A percentile compares a stretch with the other conserved stretches of the same genome.
Conservation (phyloP, 2,329 filamentous ascomycete genomes). For the Colletotrichum neosansevieriae region DNA sequence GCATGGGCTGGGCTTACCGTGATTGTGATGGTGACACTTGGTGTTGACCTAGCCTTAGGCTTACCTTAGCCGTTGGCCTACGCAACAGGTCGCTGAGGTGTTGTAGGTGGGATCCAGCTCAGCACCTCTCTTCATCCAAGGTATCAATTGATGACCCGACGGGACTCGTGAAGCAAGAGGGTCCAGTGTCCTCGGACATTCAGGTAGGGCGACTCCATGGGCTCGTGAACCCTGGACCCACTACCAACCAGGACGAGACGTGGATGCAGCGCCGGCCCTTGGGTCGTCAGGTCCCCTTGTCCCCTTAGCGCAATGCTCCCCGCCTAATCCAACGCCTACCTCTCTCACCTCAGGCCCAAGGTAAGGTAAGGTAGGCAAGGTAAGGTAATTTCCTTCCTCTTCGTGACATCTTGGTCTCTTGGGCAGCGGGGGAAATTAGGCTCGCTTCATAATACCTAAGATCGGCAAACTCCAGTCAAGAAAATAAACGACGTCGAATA, state of each 20-base stretch:
- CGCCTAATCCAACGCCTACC: conserved; percentile 15
- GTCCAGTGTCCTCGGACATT: background rate
- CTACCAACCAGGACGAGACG: background rate
- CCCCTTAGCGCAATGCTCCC: conserved; percentile 14
- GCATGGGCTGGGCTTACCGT: no score
- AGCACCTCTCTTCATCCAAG: no score
- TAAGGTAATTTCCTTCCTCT: conserved; percentile 23
- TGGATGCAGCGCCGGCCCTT: conserved; percentile 11
- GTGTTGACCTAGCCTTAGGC: no score
- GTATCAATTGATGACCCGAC: background rate
- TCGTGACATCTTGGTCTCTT: conserved; percentile 1
- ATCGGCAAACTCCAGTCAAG: background rate
- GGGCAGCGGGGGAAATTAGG: conserved; percentile 5
- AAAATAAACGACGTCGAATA: conserved; percentile 6
- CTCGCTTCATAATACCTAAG: conserved; percentile 1
- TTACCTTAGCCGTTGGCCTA: no score
- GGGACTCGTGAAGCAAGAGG: background rate
- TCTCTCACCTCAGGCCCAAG: background rate
- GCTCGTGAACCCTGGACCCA: conserved; percentile 23
- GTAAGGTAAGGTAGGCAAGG: background rate
- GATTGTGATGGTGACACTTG: no score
- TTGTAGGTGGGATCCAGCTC: no score
- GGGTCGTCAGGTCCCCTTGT: background rate
- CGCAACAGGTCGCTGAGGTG: no score
- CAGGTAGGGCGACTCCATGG: no score